These are phyloP conservation scores for Podaxis rugospora DNA, from an alignment of 768 basidiomycete genomes.

Conservation along the genomic window DNA sequence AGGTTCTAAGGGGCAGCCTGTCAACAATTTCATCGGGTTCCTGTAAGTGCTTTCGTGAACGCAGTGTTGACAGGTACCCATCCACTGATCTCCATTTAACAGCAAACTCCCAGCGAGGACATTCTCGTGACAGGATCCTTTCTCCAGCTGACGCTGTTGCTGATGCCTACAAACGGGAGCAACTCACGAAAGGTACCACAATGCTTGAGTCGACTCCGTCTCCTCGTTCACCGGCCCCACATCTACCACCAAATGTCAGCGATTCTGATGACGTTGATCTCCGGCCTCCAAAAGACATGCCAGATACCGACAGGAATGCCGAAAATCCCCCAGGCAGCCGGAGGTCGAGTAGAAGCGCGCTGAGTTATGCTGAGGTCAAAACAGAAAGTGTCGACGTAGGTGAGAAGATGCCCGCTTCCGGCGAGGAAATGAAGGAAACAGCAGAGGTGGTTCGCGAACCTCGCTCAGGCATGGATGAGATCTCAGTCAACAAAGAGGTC, in stretches of 20 bases:
- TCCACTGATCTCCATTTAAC: background rate
- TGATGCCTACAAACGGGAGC: slow-evolving; percentile 6
- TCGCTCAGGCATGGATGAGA: background rate
- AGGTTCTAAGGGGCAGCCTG: background rate
- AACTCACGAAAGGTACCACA: background rate
- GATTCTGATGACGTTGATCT: background rate
- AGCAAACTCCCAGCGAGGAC: background rate
- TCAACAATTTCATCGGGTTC: slow-evolving; percentile 3
- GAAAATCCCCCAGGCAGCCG: background rate
- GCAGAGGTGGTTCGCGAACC: background rate
- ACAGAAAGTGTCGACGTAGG: background rate
- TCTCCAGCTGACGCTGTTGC: slow-evolving; percentile 7
- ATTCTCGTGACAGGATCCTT: background rate
- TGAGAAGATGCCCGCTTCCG: background rate
- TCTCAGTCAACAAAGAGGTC: background rate
- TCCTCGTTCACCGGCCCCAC: background rate
- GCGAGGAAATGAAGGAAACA: background rate
- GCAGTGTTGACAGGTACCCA: background rate
- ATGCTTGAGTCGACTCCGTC: background rate
- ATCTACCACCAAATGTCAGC: background rate
- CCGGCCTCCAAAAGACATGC: background rate
- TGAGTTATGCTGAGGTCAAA: background rate
- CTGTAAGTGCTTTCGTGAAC: background rate
- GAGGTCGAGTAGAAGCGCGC: background rate
- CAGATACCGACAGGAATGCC: background rate